Conservation (phyloP, 2,329 filamentous ascomycete species). For the Capronia americana region DNA sequence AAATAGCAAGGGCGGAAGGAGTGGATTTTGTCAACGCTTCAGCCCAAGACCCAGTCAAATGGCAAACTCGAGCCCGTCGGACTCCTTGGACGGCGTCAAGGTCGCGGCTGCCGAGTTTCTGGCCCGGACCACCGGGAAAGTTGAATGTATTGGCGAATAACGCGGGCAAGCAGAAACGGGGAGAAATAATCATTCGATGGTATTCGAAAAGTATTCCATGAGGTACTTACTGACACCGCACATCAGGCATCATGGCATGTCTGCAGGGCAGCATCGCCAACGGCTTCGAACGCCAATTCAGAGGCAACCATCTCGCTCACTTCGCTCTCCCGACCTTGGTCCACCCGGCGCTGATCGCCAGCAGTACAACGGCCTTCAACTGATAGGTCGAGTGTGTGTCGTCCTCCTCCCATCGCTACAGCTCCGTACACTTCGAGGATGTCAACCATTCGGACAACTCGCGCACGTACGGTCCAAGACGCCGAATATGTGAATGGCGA, state of each 20-base stretch:
- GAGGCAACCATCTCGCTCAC: conserved; percentile 42
- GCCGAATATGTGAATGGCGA: no score
- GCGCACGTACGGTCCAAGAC: no score
- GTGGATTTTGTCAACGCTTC: not conserved
- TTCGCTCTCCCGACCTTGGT: conserved; percentile 62
- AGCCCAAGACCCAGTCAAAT: no score
- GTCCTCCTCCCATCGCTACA: conserved; percentile 51
- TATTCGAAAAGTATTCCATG: no score
- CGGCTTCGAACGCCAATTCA: conserved; percentile 60
- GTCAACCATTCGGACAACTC: no score
- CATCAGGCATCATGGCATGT: not conserved
- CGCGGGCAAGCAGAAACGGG: conserved; percentile 27
- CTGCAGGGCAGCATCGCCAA: conserved; percentile 50
- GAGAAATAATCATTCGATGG: not conserved
- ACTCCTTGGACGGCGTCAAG: not conserved
- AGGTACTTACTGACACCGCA: no score
- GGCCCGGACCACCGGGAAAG: not conserved
- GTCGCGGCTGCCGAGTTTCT: conserved; percentile 13
- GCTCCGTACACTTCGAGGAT: conserved; percentile 44
- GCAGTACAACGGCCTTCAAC: conserved; percentile 47
- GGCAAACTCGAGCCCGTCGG: no score
- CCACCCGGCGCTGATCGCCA: conserved; percentile 49
- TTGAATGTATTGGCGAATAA: conserved; percentile 32
- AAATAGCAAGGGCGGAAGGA: not conserved
- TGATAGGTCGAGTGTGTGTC: conserved; percentile 58